These are phyloP conservation scores for Lactarius pseudohatsudake DNA, from an alignment of 768 basidiomycete species.

Conservation along the genomic window DNA sequence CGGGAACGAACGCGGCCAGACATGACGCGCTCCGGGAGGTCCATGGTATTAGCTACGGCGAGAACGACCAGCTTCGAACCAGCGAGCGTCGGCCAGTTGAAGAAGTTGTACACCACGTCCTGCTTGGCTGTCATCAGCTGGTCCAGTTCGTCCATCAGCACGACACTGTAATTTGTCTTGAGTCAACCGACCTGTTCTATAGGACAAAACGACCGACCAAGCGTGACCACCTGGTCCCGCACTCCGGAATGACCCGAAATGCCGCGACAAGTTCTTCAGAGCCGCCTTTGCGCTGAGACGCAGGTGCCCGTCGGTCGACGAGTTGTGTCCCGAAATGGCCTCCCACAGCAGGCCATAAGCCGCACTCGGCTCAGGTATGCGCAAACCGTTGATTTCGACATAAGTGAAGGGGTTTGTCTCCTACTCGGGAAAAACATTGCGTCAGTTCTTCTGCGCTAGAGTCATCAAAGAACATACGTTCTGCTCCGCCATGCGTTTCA, in stretches of 20 bases:
- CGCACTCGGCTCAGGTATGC: slow-evolving; percentile 87
- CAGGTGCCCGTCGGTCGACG: slow-evolving; percentile 58
- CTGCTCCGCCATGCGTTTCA: slow-evolving; percentile 84
- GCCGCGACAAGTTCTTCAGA: slow-evolving; percentile 68
- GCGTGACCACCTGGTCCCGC: slow-evolving; percentile 83
- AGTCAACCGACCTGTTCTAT: slow-evolving; percentile 16
- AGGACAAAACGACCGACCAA: slow-evolving; percentile 55
- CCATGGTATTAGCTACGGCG: slow-evolving; percentile 98
- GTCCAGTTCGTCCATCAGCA: slow-evolving; percentile 98
- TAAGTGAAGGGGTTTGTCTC: slow-evolving; percentile 94
- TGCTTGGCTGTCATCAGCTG: slow-evolving; percentile 95
- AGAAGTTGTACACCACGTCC: slow-evolving; percentile 99
- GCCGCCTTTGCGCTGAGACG: slow-evolving; percentile 78
- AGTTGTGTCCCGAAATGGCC: slow-evolving; percentile 79
- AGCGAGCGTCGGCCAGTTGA: slow-evolving; percentile 96
- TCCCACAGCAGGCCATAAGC: slow-evolving; percentile 95
- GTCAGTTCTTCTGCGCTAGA: neutral
- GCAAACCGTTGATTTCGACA: slow-evolving; percentile 96
- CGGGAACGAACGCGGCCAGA: slow-evolving; percentile 89
- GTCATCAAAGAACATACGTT: slow-evolving; percentile 49
- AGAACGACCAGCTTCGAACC: slow-evolving; percentile 91
- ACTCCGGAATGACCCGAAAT: slow-evolving; percentile 67
- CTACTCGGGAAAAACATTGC: slow-evolving; percentile 40
- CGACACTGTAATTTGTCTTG: slow-evolving; percentile 59
- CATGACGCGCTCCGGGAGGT: slow-evolving; percentile 93